Evolutionary conservation across 2,329 filamentous ascomycete species (phyloP).

Genomic region (Neodidymelliopsis sp.): DNA sequence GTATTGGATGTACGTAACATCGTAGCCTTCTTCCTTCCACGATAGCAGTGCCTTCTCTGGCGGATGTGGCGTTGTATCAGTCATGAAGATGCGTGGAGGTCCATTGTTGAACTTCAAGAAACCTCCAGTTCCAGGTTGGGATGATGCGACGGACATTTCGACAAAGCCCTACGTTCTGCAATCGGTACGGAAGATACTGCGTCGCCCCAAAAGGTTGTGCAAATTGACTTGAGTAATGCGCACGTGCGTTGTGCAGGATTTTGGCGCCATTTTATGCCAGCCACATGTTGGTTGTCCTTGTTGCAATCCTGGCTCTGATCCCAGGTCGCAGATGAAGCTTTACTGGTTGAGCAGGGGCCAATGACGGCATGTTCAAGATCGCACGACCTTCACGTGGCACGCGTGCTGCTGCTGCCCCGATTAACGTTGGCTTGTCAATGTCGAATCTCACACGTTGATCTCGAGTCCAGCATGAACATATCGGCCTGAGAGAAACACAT

Average conservation of each 20-base stretch:
- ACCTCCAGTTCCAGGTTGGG: slow-evolving; percentile 35
- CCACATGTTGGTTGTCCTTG: slow-evolving; percentile 19
- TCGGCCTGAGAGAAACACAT: too few relatives aligned
- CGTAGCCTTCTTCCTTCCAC: slow-evolving; percentile 54
- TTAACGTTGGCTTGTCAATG: background rate
- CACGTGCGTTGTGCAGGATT: slow-evolving; percentile 12
- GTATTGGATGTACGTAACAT: slow-evolving; percentile 50
- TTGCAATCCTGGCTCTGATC: slow-evolving; percentile 22
- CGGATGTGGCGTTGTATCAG: slow-evolving; percentile 48
- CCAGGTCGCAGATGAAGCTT: slow-evolving; percentile 18
- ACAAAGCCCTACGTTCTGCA: background rate
- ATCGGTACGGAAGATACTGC: background rate
- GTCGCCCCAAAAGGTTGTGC: background rate
- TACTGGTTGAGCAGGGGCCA: slow-evolving; percentile 7
- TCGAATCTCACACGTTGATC: background rate
- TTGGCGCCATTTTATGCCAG: slow-evolving; percentile 13
- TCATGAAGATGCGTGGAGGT: slow-evolving; percentile 50
- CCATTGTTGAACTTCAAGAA: slow-evolving; percentile 50
- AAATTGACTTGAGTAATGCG: background rate
- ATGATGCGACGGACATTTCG: slow-evolving; percentile 39
- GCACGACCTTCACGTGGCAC: slow-evolving; percentile 7
- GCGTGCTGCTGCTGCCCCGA: background rate
- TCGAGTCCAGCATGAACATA: background rate
- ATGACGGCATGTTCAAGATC: slow-evolving; percentile 18
- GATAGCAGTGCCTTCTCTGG: slow-evolving; percentile 49